phyloP scores from a whole-genome alignment of 345 rosid species.

The Excoecaria cochinchinensis region DNA sequence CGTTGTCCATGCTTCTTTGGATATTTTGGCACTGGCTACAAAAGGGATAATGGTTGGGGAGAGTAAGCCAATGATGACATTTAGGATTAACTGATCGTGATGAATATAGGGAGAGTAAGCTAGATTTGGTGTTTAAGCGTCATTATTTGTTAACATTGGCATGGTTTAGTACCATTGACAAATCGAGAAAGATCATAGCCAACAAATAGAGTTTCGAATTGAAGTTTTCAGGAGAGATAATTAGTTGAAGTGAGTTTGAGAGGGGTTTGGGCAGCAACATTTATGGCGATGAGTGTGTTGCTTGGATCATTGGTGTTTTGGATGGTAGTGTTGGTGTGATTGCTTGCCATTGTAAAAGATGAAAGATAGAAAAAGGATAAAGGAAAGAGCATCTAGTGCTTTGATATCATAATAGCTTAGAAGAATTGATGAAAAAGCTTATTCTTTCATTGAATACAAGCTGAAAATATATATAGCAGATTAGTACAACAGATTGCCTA shows the following conservation, averaged over 20 bases:
- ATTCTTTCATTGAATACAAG: too few relatives aligned
- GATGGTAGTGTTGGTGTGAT: background rate
- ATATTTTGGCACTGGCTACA: background rate
- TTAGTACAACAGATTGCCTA: too few relatives aligned
- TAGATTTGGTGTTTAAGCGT: background rate
- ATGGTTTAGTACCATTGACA: background rate
- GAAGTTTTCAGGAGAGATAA: background rate
- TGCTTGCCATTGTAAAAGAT: too few relatives aligned
- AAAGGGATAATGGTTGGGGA: background rate
- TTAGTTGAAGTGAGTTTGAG: background rate
- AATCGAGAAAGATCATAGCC: background rate
- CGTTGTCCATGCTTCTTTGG: background rate
- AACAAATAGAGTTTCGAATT: background rate
- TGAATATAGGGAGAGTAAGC: background rate
- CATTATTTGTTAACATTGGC: background rate
- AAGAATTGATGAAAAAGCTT: too few relatives aligned
- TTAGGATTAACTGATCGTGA: background rate
- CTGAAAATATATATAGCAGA: too few relatives aligned
- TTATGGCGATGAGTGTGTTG: background rate
- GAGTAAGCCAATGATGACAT: background rate
- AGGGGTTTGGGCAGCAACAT: background rate
- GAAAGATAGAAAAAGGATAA: too few relatives aligned
- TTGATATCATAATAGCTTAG: too few relatives aligned
- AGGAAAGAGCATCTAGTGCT: too few relatives aligned
- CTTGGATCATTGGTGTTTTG: background rate